phyloP scores from a whole-genome alignment of 345 rosid genomes.

The Hibiscus tridactylites region DNA sequence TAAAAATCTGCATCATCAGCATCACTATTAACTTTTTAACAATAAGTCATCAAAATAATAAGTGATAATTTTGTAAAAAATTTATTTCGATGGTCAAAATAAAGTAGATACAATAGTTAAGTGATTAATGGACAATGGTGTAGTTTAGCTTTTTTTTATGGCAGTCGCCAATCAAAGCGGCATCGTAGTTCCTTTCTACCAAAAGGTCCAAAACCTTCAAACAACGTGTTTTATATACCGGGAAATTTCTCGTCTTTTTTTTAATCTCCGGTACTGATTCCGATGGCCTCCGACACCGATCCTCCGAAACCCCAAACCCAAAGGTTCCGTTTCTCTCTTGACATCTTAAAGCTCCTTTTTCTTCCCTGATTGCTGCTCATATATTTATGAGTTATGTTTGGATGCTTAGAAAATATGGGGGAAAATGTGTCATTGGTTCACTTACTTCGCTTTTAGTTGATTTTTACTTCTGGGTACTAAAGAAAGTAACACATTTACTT shows the following conservation, averaged over 20 bases:
- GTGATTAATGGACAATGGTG: no score
- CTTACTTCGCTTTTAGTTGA: not conserved
- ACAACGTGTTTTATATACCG: not conserved
- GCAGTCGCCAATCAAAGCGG: not conserved
- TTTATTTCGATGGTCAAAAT: no score
- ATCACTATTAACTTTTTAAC: no score
- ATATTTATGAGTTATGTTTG: not conserved
- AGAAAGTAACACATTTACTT: not conserved
- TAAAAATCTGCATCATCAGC: no score
- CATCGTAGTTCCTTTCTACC: not conserved
- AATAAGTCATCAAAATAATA: no score
- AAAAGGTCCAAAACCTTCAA: not conserved
- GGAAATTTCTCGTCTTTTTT: not conserved
- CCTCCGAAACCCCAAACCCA: not conserved
- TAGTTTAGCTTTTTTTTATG: no score
- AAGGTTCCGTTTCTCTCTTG: not conserved
- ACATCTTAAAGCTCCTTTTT: not conserved
- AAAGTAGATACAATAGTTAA: no score
- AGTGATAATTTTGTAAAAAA: no score
- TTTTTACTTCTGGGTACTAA: not conserved
- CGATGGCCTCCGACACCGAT: constrained; percentile 5
- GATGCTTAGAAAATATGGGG: not conserved
- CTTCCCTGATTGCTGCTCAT: not conserved
- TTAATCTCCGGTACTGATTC: not conserved
- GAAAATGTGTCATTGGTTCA: not conserved